A percentile compares a stretch with the other conserved stretches of the same genome.
phyloP scores from a whole-genome alignment of 208 protist genomes.

The Endotrypanum monterogeii region DNA sequence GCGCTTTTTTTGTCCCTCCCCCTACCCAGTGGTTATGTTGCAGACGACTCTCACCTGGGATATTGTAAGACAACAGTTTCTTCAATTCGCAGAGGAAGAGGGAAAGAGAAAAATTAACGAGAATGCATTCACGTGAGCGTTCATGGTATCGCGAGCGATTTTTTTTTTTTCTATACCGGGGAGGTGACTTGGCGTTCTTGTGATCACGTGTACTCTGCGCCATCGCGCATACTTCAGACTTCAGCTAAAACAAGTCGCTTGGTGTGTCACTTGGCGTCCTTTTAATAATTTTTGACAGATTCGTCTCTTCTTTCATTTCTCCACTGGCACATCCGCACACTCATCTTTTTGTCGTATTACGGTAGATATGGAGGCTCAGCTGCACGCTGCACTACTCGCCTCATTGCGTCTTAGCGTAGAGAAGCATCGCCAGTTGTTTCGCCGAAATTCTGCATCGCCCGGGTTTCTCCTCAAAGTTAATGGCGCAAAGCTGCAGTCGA shows the following conservation, averaged over 20 bases:
- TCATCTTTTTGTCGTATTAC: neutral
- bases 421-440: neutral
- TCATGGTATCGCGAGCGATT: neutral
- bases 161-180: neutral
- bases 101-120: neutral
- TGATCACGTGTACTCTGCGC: no score
- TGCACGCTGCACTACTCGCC: neutral
- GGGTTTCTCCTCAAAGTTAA: neutral
- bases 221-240: no score
- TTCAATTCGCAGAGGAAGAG: neutral
- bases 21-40: no score
- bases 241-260: no score
- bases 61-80: no score
- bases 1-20: no score
- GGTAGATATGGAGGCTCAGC: neutral
- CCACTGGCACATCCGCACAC: neutral
- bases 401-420: conserved; percentile 1
- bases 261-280: no score
- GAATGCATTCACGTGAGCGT: neutral
- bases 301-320: neutral
- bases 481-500: neutral
- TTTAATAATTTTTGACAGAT: neutral
- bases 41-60: no score
- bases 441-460: neutral
- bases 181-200: no score